phyloP scores from a whole-genome alignment of 2,329 filamentous ascomycete genomes.

The Curvularia sp. region DNA sequence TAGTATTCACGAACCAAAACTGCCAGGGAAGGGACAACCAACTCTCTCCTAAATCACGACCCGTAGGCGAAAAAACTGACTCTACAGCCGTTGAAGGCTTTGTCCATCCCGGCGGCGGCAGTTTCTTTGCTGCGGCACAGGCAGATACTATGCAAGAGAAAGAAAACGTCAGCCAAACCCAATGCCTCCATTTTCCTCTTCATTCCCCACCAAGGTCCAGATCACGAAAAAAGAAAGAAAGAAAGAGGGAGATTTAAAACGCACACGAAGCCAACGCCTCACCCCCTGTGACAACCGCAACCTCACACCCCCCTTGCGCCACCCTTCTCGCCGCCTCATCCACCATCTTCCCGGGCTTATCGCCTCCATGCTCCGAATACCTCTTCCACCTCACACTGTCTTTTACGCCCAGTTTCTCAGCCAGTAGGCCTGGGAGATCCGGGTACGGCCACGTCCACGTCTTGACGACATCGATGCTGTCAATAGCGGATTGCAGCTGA shows the following conservation, averaged over 20 bases:
- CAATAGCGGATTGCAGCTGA: constrained; percentile 57
- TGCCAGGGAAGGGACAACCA: too few species aligned
- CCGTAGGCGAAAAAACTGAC: constrained; percentile 60
- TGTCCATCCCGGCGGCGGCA: constrained; percentile 68
- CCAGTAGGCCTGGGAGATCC: constrained; percentile 63
- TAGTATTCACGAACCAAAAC: too few species aligned
- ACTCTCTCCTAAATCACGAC: constrained; percentile 54
- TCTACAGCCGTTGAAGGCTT: constrained; percentile 56
- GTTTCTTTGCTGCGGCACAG: constrained; percentile 59
- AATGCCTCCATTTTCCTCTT: too few species aligned
- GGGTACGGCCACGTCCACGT: constrained; percentile 72
- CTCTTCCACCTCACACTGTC: constrained; percentile 55
- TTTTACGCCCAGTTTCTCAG: constrained; percentile 57
- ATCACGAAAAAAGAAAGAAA: background rate
- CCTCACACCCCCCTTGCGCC: constrained; percentile 57
- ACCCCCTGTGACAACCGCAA: constrained; percentile 68
- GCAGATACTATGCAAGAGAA: constrained; percentile 51
- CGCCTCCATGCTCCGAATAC: constrained; percentile 67
- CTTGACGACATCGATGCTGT: constrained; percentile 66
- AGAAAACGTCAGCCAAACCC: background rate
- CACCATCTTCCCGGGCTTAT: constrained; percentile 67
- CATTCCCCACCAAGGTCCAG: too few species aligned
- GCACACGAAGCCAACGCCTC: constrained; percentile 68
- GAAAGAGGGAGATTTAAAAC: constrained; percentile 16
- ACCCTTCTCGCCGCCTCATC: constrained; percentile 68